phyloP scores from a whole-genome alignment of 2,329 filamentous ascomycete species.

The Cordyceps militaris region DNA sequence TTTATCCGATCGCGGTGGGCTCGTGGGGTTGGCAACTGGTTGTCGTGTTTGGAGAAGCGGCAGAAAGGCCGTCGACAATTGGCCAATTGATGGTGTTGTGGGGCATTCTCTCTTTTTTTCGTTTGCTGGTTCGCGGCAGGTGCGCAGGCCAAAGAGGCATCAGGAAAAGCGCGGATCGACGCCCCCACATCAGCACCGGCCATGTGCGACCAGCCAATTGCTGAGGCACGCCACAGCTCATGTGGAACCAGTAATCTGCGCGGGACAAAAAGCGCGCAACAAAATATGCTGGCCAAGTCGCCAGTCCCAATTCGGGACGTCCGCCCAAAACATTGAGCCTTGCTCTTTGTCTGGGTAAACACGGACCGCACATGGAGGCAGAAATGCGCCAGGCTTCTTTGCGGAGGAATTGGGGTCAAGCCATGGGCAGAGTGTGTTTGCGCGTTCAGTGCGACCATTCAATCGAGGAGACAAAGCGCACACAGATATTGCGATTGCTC shows the following conservation, averaged over 20 bases:
- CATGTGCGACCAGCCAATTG: slow-evolving; percentile 23
- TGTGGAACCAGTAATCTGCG: slow-evolving; percentile 30
- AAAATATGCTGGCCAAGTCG: slow-evolving; percentile 14
- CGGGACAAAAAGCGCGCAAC: slow-evolving; percentile 22
- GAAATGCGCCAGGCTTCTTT: not conserved
- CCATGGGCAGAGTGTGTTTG: not conserved
- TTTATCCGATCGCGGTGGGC: slow-evolving; percentile 11
- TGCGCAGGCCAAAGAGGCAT: not conserved
- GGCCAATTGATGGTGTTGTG: slow-evolving; percentile 7
- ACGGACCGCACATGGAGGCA: not conserved
- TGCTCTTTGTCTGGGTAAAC: slow-evolving; percentile 7
- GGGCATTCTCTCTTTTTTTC: not conserved
- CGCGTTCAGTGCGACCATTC: slow-evolving; percentile 5
- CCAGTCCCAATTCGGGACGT: slow-evolving; percentile 9
- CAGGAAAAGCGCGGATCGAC: slow-evolving; percentile 19
- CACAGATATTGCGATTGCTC: not conserved
- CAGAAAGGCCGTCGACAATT: slow-evolving; percentile 1
- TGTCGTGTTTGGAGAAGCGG: not conserved
- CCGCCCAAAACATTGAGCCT: slow-evolving; percentile 15
- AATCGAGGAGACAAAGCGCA: not conserved
- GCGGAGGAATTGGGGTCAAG: not conserved
- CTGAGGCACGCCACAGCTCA: slow-evolving; percentile 23
- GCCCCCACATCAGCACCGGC: slow-evolving; percentile 19
- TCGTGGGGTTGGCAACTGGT: not conserved
- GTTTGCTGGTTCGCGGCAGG: not conserved